Evolutionary conservation across 129 eudicot species (phyloP).

Genomic region (Oenanthe sinensis): DNA sequence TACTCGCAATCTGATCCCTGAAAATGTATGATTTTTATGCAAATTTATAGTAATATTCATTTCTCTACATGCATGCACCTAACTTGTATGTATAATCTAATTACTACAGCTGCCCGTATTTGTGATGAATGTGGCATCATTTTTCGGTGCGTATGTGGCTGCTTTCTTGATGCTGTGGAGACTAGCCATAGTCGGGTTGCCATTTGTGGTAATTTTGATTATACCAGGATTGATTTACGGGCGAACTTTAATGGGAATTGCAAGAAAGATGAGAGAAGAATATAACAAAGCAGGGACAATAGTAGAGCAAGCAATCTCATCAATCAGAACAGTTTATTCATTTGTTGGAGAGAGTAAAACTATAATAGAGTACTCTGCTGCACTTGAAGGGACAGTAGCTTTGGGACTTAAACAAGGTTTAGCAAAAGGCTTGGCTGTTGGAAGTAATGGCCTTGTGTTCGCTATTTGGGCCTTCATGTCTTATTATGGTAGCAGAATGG

Average conservation of each 20-base stretch:
- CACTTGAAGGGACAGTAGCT: slow-evolving; percentile 28
- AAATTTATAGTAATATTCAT: neutral
- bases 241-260: slow-evolving; percentile 28
- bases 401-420: slow-evolving; percentile 41
- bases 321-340: slow-evolving; percentile 42
- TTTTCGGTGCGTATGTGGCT: slow-evolving; percentile 19
- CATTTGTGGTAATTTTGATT: slow-evolving; percentile 26
- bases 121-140: slow-evolving; percentile 24
- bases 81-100: neutral
- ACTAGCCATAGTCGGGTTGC: slow-evolving; percentile 45
- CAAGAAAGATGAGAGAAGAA: slow-evolving; percentile 38
- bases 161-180: slow-evolving; percentile 39
- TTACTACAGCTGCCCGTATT: slow-evolving; percentile 31
- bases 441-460: slow-evolving; percentile 28
- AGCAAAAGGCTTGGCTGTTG: slow-evolving; percentile 38
- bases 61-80: neutral
- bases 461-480: slow-evolving; percentile 35
- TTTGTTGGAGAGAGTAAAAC: slow-evolving; percentile 48
- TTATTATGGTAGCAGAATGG: slow-evolving; percentile 43
- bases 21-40: neutral
- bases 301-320: slow-evolving; percentile 40
- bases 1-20: neutral
- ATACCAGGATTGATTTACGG: slow-evolving; percentile 36
- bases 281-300: slow-evolving; percentile 33
- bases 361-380: slow-evolving; percentile 34